Base-by-base conservation (phyloP, 2,329 filamentous ascomycete genomes). In the Kalmusia sp. region DNA sequence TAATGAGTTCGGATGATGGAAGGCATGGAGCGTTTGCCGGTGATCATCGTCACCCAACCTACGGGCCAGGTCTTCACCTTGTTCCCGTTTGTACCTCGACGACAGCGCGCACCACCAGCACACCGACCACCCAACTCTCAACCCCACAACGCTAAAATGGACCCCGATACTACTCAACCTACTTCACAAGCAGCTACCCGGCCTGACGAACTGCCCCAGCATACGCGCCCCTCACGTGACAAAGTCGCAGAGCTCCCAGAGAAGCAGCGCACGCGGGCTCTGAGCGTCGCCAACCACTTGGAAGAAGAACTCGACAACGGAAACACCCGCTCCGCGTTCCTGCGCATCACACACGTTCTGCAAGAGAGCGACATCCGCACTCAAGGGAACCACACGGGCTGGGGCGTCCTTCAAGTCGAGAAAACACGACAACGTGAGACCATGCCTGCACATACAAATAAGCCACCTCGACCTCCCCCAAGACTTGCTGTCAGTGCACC, bases 241-340 rank as follows among this genome's bases (percentile, higher is more conserved):
- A 47, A 47, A 28, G 33, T 47, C 22, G 6, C 21, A n/a, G 31
- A 47, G 15, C 31, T 47, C 33, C 33, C 31, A 14, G 44, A 47
- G 3, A 28, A 21, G 7, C n/a, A 25, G 9, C 44, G 44, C 15
- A 7, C 17, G 8, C 44, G 31, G n/a, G 44, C 33, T 15, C 28
- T 37, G n/a, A 7, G 6, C 31, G 15, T 15, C 7, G 44, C 44
- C 25, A 3, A 3, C n/a, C 8, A 12, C 17, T 8, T 38, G n/a
- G 2, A 7, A 7, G 6, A 3, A 17, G 7, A 12, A 8, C 9
- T 47, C 24, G 31, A 37, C 2, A 6, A 28, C 9, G 24, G 9
- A 22, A 11, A 12, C 22, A 15, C n/a, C n/a, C 33, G 24, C 24
- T 22, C 33, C 15, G 24, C 31, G 2, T 3, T 47, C 33, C 4